A percentile compares a stretch with the other conserved stretches of the same genome.
phyloP scores from a whole-genome alignment of 805 yeast genomes.

The Clavispora vitiphila region DNA sequence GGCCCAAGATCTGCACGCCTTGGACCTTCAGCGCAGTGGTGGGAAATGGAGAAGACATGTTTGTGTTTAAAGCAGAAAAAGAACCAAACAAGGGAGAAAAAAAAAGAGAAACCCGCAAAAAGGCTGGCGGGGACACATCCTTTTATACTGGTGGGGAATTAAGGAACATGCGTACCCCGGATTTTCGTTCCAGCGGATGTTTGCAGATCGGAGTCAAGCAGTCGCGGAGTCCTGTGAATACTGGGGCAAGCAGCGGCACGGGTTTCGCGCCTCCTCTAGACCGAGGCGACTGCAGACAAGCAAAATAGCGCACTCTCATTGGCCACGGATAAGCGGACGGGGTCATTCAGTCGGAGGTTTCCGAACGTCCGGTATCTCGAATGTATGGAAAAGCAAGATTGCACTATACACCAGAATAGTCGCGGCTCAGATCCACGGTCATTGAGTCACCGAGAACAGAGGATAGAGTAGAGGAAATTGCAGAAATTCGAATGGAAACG shows the following conservation, averaged over 20 bases:
- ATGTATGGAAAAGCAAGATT: background rate
- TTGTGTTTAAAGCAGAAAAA: background rate
- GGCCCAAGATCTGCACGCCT: constrained; percentile 54
- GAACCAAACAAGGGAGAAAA: background rate
- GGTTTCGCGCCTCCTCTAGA: background rate
- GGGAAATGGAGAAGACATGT: constrained; percentile 39
- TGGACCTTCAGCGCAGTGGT: constrained; percentile 36
- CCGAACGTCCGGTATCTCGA: background rate
- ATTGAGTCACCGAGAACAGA: too few relatives aligned
- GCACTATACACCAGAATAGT: background rate
- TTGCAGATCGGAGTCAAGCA: constrained; percentile 13
- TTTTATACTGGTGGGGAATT: constrained; percentile 7
- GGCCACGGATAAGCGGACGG: background rate
- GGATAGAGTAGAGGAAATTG: too few relatives aligned
- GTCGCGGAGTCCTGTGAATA: constrained; percentile 1
- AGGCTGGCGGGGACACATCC: background rate
- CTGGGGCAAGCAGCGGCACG: background rate
- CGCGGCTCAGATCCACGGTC: background rate
- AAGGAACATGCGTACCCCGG: constrained; percentile 11
- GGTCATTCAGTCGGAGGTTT: background rate
- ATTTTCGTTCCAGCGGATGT: constrained; percentile 13
- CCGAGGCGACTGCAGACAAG: background rate
- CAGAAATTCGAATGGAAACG: too few relatives aligned
- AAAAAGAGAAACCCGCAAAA: background rate
- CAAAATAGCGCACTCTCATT: background rate